Conservation (phyloP, 1,284 basidiomycete species). For the Stereum hirsutum region DNA sequence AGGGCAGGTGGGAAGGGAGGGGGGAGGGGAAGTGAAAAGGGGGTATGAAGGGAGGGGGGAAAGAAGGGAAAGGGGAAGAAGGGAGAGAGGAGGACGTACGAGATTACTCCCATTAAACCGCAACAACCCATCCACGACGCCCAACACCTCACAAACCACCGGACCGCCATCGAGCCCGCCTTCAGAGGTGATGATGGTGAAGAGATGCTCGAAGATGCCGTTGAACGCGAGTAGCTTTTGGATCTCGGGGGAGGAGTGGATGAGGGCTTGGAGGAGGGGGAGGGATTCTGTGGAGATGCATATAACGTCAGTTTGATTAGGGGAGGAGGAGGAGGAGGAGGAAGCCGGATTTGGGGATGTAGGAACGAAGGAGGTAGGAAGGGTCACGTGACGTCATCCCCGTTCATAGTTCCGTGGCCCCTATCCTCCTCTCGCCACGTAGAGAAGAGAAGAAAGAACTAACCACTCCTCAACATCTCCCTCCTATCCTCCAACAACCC, state of each 20-base stretch:
- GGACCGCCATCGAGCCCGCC: slow-evolving; percentile 90
- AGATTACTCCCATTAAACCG: slow-evolving; percentile 95
- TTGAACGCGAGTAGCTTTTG: slow-evolving; percentile 98
- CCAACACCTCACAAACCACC: slow-evolving; percentile 81
- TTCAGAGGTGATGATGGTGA: slow-evolving; percentile 82
- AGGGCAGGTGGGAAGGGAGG: too few species aligned
- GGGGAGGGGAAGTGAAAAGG: too few species aligned
- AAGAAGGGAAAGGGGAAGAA: too few species aligned
- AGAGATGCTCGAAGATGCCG: slow-evolving; percentile 93
- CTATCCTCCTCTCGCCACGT: background rate
- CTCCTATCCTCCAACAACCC: slow-evolving; percentile 71
- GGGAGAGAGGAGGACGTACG: slow-evolving; percentile 33
- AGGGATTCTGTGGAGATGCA: too few species aligned
- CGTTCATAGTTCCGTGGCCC: too few species aligned
- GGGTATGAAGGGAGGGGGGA: too few species aligned
- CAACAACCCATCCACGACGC: slow-evolving; percentile 79
- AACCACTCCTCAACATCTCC: slow-evolving; percentile 81
- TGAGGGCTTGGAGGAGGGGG: too few species aligned
- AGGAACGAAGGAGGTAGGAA: too few species aligned
- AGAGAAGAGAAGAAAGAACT: slow-evolving; percentile 18
- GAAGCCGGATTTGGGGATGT: too few species aligned
- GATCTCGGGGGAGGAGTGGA: slow-evolving; percentile 85
- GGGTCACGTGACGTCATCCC: too few species aligned
- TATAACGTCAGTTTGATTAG: too few species aligned
- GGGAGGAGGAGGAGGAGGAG: too few species aligned